Evolutionary conservation across 768 basidiomycete species (phyloP), one percentile per base, ranked within the genome.

Genomic region (Calocybe cyanea): DNA sequence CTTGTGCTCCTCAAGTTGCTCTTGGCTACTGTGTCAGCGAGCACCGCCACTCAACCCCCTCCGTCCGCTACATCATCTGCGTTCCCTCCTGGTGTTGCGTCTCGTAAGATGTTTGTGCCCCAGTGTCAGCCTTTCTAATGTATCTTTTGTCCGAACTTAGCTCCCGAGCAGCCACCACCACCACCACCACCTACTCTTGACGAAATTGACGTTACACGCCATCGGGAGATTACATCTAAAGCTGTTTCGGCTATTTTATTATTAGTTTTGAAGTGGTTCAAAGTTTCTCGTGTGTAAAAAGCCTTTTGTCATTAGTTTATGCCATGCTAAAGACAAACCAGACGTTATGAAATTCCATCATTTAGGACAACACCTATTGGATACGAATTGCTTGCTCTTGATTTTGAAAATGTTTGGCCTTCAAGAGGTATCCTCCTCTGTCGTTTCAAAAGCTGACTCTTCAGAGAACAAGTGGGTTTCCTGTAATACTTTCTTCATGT

Each of bases 291-390:
- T 97, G 55, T 63, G 92, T 76, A 8, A 11, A 3, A n/a, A 30
- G 17, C 32, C 45, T 36, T 17, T 38, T 40, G 32, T 14, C 17
- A 35, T 20, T 18, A 45, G 37, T 14, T 7, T 6, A 21, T 15
- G 14, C 35, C 1, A 37, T 21, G 24, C 17, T 50, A 23, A 42
- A 36, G 48, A 32, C 18, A 20, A 41, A 30, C 31, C 45, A 98
- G 95, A 98, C 67, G 83, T 87, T 15, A 94, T 99, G 88, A 98
- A 99, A 62, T 97, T 96, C 61, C 94, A 99, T 64, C 92, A 97
- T 63, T 75, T 99, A 18, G 92, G 92, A n/a, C 93, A 95, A 63
- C 80, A 92, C 25, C 71, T 99, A 7, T 80, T 99, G 35, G 95
- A 98, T 56, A 94, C 92, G 18, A 98, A 98, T 57, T 95, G 93